Base-by-base conservation (phyloP, 257 asterid species). In the Coffea canephora region DNA sequence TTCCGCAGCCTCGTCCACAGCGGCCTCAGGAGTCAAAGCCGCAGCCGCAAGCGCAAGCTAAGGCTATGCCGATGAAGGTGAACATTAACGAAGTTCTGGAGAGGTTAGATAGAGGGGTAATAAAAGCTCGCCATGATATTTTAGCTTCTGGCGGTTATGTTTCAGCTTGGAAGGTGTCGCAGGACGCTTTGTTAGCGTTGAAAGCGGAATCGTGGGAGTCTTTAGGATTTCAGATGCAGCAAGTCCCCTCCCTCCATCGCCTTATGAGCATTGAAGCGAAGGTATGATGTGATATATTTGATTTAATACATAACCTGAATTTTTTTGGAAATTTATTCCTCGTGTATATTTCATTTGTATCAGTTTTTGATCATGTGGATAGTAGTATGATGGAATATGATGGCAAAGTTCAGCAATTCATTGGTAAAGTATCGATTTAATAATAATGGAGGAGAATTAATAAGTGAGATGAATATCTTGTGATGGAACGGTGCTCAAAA, bases 141-240 rank as follows among this genome's bases (percentile, higher is more conserved):
- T 31, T 89, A 68, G 87, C 85, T 49, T 79, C 86, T 10, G 86
- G 90, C 4, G 85, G 86, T 82, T 82, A 74, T 77, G 97, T 93
- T 50, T 88, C 97, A 4, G 88, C 91, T 41, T 95, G 96, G 98
- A 91, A 88, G 83, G 98, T 91, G 67, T 89, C 97, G n/a, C 92
- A 88, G 88, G 92, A 87, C 71, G 99, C 93, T 70, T 80, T 92
- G 78, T 68, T 83, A 86, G 78, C 73, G 71, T 83, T 93, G 45
- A 79, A 89, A 77, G 93, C 88, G 43, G 91, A 87, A 74, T 91
- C 99, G 4, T 95, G 97, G 98, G 97, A 90, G 83, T 88, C 94
- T 55, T 89, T 93, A 83, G 97, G 99, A 54, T 80, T 87, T 81
- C 90, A 84, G 69, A 85, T 95, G 93, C 96, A 92, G 88, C 93